These are phyloP conservation scores for Leccinum ochraceum DNA, from an alignment of 768 basidiomycete genomes.

Conservation along the genomic window DNA sequence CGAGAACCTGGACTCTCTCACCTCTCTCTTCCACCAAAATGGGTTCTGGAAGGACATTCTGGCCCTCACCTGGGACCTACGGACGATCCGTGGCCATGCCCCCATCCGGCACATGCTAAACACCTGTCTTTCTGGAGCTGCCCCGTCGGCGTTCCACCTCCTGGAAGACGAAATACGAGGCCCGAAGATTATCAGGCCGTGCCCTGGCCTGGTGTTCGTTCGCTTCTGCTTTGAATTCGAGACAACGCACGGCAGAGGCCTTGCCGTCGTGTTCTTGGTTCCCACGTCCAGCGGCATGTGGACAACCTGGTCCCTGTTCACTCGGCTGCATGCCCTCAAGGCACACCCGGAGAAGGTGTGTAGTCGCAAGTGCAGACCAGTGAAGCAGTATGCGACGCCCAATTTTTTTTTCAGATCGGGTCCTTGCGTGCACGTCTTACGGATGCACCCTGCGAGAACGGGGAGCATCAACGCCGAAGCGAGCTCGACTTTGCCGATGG, in stretches of 20 bases:
- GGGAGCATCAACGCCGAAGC: conserved; percentile 46
- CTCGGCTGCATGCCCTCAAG: conserved; percentile 59
- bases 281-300: conserved; percentile 40
- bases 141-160: conserved; percentile 19
- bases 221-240: conserved; percentile 59
- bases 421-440: conserved; percentile 38
- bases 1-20: not conserved
- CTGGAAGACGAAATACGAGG: conserved; percentile 28
- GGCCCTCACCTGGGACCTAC: conserved; percentile 55
- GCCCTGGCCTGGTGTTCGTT: conserved; percentile 58
- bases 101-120: conserved; percentile 39
- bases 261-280: conserved; percentile 56
- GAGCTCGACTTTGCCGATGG: conserved; percentile 45
- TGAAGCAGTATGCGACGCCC: not conserved
- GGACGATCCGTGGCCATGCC: conserved; percentile 43
- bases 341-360: conserved; percentile 47
- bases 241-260: conserved; percentile 45
- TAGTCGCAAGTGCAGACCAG: not conserved
- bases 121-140: conserved; percentile 34
- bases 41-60: conserved; percentile 54
- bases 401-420: conserved; percentile 30
- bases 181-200: conserved; percentile 38
- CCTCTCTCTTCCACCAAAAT: conserved; percentile 24
- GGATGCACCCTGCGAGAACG: conserved; percentile 44
- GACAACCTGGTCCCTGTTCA: conserved; percentile 62